These are phyloP conservation scores for Hortiboletus campestris DNA, from an alignment of 768 basidiomycete species.

Conservation along the genomic window DNA sequence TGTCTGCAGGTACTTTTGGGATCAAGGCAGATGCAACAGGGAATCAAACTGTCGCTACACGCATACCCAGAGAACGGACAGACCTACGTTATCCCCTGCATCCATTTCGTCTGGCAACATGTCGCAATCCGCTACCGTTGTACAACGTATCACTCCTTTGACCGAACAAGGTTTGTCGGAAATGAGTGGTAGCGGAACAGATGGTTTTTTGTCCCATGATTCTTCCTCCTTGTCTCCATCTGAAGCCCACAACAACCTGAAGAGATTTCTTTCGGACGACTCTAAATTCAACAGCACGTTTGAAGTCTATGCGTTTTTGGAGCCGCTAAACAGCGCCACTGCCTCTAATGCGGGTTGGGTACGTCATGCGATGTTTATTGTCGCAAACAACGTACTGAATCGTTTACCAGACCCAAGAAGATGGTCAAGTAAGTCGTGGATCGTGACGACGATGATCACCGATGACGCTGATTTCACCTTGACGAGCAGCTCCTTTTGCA, in stretches of 20 bases:
- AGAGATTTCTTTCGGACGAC: slow-evolving; percentile 40
- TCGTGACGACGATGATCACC: not conserved
- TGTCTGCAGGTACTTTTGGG: slow-evolving; percentile 49
- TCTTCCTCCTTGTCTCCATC: slow-evolving; percentile 38
- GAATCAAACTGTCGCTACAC: slow-evolving; percentile 45
- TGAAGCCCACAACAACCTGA: slow-evolving; percentile 47
- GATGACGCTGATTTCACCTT: not conserved
- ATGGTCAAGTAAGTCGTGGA: slow-evolving; percentile 45
- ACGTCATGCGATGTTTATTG: slow-evolving; percentile 4
- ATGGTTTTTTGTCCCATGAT: slow-evolving; percentile 40
- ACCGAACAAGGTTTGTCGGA: slow-evolving; percentile 46
- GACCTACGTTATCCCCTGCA: slow-evolving; percentile 3
- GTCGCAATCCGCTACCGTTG: slow-evolving; percentile 16
- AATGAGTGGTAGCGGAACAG: slow-evolving; percentile 41
- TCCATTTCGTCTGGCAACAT: not conserved
- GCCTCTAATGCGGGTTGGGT: slow-evolving; percentile 44
- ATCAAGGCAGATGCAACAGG: slow-evolving; percentile 42
- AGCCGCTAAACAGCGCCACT: slow-evolving; percentile 37
- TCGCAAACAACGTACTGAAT: not conserved
- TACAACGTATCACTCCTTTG: slow-evolving; percentile 38
- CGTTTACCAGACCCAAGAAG: slow-evolving; percentile 40
- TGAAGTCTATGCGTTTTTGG: slow-evolving; percentile 47
- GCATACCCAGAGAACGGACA: slow-evolving; percentile 31
- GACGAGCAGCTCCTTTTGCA: slow-evolving; percentile 38
- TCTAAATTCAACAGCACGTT: slow-evolving; percentile 42